phyloP scores from a whole-genome alignment of 2,329 filamentous ascomycete genomes.

The Cladophialophora psammophila region DNA sequence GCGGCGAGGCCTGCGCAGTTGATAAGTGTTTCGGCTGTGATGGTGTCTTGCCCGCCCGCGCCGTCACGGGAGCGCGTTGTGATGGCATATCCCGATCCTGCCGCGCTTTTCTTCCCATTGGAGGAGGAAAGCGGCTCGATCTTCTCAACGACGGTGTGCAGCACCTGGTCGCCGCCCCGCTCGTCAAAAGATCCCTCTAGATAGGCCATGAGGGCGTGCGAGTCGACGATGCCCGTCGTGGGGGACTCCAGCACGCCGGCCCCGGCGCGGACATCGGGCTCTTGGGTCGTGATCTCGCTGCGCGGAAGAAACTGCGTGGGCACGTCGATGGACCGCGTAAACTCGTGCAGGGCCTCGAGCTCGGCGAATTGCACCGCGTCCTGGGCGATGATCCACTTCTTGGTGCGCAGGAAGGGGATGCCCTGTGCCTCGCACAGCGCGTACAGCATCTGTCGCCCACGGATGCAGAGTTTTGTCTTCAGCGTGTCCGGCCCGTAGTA shows the following conservation, averaged over 20 bases:
- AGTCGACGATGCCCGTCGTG: slow-evolving; percentile 89
- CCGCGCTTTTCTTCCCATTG: slow-evolving; percentile 51
- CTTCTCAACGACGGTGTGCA: slow-evolving; percentile 69
- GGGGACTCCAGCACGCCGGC: slow-evolving; percentile 81
- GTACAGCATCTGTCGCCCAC: slow-evolving; percentile 80
- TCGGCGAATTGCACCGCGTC: slow-evolving; percentile 72
- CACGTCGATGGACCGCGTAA: slow-evolving; percentile 63
- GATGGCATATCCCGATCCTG: slow-evolving; percentile 66
- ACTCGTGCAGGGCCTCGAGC: slow-evolving; percentile 59
- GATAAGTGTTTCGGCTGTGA: slow-evolving; percentile 78
- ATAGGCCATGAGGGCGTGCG: slow-evolving; percentile 81
- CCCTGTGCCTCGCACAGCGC: slow-evolving; percentile 71
- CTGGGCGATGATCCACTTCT: slow-evolving; percentile 97
- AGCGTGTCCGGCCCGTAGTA: slow-evolving; percentile 81
- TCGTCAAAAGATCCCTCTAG: slow-evolving; percentile 80
- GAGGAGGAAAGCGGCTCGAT: slow-evolving; percentile 59
- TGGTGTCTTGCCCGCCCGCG: slow-evolving; percentile 52
- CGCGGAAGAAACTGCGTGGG: slow-evolving; percentile 74
- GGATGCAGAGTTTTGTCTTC: slow-evolving; percentile 83
- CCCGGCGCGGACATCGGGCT: slow-evolving; percentile 77
- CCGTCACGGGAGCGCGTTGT: slow-evolving; percentile 52
- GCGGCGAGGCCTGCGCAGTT: slow-evolving; percentile 87
- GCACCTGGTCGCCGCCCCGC: slow-evolving; percentile 74
- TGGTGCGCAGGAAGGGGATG: slow-evolving; percentile 76
- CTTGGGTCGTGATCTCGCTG: slow-evolving; percentile 68